Evolutionary conservation across 805 yeast genomes (phyloP).

Genomic region (Saccharomycopsis olivae): DNA sequence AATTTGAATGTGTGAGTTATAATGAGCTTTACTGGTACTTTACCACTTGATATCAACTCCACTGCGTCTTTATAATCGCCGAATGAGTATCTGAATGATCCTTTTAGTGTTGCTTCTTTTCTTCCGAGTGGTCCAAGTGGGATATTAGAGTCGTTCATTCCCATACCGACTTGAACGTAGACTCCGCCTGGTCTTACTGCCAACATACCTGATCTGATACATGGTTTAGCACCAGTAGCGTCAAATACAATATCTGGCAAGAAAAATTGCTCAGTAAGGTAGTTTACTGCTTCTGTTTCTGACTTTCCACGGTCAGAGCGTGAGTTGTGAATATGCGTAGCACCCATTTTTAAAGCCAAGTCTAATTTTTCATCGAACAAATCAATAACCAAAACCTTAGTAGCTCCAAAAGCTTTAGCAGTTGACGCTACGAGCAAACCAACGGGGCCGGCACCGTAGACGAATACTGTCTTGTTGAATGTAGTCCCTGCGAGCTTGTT

Average conservation of each 20-base stretch:
- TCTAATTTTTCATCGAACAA: slow-evolving; percentile 55
- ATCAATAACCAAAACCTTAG: slow-evolving; percentile 61
- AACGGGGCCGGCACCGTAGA: slow-evolving; percentile 87
- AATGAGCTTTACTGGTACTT: slow-evolving; percentile 54
- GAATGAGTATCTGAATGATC: slow-evolving; percentile 71
- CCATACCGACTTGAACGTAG: slow-evolving; percentile 81
- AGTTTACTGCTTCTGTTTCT: slow-evolving; percentile 21
- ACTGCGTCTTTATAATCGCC: slow-evolving; percentile 73
- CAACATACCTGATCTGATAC: slow-evolving; percentile 58
- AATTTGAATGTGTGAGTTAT: slow-evolving; percentile 68
- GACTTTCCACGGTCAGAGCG: slow-evolving; percentile 28
- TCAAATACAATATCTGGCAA: slow-evolving; percentile 61
- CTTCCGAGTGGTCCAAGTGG: slow-evolving; percentile 62
- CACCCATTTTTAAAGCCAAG: slow-evolving; percentile 56
- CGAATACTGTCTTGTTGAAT: slow-evolving; percentile 59
- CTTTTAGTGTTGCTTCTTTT: slow-evolving; percentile 59
- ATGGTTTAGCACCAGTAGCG: slow-evolving; percentile 75
- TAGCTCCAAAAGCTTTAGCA: slow-evolving; percentile 68
- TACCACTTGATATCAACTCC: slow-evolving; percentile 49
- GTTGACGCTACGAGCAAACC: slow-evolving; percentile 68
- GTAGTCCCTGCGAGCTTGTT: slow-evolving; percentile 47
- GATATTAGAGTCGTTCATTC: slow-evolving; percentile 55
- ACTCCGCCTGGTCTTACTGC: slow-evolving; percentile 58
- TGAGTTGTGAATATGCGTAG: slow-evolving; percentile 50
- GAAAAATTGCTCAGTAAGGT: slow-evolving; percentile 4